These are phyloP conservation scores for Fagus crenata DNA, from an alignment of 306 rosid species.

Conservation along the genomic window DNA sequence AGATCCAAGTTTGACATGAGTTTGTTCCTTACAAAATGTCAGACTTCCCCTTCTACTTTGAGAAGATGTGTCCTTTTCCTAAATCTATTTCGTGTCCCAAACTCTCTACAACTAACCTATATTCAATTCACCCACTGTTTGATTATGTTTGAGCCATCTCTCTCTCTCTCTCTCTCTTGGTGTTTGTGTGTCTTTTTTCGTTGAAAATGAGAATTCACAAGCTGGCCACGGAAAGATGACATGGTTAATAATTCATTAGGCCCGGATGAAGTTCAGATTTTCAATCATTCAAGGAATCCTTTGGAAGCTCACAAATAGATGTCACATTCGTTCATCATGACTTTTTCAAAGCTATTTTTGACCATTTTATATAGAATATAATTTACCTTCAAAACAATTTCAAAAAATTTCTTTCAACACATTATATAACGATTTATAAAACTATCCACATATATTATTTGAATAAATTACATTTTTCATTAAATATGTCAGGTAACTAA, in stretches of 20 bases:
- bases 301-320: not conserved
- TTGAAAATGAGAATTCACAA: not conserved
- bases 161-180: not conserved
- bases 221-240: not conserved
- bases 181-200: not conserved
- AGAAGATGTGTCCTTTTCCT: slow-evolving; percentile 8
- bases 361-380: not conserved
- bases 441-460: no score
- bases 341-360: not conserved
- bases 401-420: no score
- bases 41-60: not conserved
- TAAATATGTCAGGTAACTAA: no score
- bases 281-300: not conserved
- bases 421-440: no score
- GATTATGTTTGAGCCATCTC: not conserved
- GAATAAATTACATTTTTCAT: no score
- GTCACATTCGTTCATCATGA: not conserved
- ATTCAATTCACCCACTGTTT: not conserved
- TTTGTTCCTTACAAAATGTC: slow-evolving; percentile 8
- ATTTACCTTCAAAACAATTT: no score
- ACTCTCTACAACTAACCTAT: slow-evolving; percentile 21
- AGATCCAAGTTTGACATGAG: not conserved
- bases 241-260: not conserved
- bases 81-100: slow-evolving; percentile 5
- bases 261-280: not conserved